phyloP scores from a whole-genome alignment of 225 moss, liverwort and hornwort genomes.

The Rhytidiadelphus loreus region DNA sequence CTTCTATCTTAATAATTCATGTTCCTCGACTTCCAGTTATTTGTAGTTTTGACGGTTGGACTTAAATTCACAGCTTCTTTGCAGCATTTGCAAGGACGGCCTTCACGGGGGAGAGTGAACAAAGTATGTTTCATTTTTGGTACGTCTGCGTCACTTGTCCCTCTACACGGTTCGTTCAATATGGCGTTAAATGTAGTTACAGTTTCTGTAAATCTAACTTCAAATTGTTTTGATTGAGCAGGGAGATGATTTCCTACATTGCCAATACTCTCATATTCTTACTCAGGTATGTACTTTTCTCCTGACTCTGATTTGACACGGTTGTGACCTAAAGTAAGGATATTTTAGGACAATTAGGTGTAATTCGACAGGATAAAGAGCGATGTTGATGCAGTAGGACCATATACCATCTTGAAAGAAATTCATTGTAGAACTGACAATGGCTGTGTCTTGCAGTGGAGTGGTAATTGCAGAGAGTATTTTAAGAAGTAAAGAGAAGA shows the following conservation, averaged over 20 bases:
- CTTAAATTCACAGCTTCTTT: constrained; percentile 59
- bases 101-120: constrained; percentile 90
- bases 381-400: neutral
- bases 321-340: neutral
- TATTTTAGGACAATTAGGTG: neutral
- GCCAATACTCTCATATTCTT: constrained; percentile 93
- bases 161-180: neutral
- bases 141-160: neutral
- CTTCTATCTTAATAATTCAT: neutral
- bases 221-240: constrained; percentile 20
- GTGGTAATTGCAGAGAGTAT: constrained; percentile 78
- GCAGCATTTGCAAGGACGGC: constrained; percentile 91
- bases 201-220: neutral
- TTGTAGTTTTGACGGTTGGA: neutral
- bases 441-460: constrained; percentile 42
- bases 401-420: neutral
- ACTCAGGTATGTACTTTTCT: constrained; percentile 51
- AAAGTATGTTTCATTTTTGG: constrained; percentile 98
- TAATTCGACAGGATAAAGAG: neutral
- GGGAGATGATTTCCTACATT: constrained; percentile 96
- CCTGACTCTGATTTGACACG: neutral
- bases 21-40: neutral
- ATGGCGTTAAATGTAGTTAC: neutral
- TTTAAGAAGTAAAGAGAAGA: constrained; percentile 50
- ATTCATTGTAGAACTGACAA: neutral